These are phyloP conservation scores for Choanephora cucurbitarum DNA, from an alignment of 371 early-diverging fungal species.

Conservation along the genomic window DNA sequence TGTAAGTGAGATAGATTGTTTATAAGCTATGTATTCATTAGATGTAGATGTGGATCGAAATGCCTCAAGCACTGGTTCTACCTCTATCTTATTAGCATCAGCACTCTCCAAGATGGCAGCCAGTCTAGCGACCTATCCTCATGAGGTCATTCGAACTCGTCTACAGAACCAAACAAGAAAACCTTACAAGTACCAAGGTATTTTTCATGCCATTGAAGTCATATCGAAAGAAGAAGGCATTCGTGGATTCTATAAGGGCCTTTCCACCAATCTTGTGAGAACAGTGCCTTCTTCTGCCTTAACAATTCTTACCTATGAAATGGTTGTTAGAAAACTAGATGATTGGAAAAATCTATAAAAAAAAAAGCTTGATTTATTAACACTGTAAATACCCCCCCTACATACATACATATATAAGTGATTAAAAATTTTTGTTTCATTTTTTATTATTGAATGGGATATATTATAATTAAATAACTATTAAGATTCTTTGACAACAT, in stretches of 20 bases:
- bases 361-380: no score
- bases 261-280: slow-evolving; percentile 84
- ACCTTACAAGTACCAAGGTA: slow-evolving; percentile 78
- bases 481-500: no score
- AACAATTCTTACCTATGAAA: slow-evolving; percentile 88
- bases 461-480: no score
- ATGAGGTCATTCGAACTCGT: slow-evolving; percentile 80
- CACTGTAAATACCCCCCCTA: no score
- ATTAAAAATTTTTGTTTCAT: no score
- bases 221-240: slow-evolving; percentile 81
- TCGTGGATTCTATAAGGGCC: slow-evolving; percentile 86
- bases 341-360: slow-evolving; percentile 31
- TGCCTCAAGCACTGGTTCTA: slow-evolving; percentile 35
- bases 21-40: no score
- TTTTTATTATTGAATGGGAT: no score
- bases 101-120: slow-evolving; percentile 88
- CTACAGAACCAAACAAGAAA: slow-evolving; percentile 81
- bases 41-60: slow-evolving; percentile 19
- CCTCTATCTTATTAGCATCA: slow-evolving; percentile 75
- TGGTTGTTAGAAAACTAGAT: slow-evolving; percentile 43
- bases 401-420: no score
- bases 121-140: slow-evolving; percentile 85
- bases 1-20: slow-evolving; percentile 40
- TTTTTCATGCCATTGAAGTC: slow-evolving; percentile 70
- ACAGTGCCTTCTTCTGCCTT: slow-evolving; percentile 90